Evolutionary conservation across 371 early-diverging fungal species (phyloP).

Genomic region (Rhizopus arrhizus): DNA sequence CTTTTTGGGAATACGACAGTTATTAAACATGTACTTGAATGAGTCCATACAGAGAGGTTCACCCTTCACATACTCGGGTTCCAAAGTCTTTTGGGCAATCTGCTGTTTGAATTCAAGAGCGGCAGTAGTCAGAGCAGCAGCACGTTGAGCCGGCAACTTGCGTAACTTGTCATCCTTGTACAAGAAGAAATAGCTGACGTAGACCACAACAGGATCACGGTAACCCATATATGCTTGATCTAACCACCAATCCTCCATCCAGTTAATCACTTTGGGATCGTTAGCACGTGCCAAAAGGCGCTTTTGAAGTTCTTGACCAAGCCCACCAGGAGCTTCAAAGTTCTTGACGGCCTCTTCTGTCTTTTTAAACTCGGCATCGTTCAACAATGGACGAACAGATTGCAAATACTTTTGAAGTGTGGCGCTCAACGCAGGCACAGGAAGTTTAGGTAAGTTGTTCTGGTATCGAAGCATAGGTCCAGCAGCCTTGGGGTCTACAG

Average conservation of each 20-base stretch:
- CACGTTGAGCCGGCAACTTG: conserved; percentile 78
- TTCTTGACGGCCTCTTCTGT: conserved; percentile 76
- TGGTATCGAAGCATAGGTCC: conserved; percentile 73
- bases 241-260: conserved; percentile 97
- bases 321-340: conserved; percentile 79
- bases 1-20: conserved; percentile 87
- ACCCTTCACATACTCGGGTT: conserved; percentile 83
- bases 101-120: conserved; percentile 85
- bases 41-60: conserved; percentile 87
- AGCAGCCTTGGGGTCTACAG: conserved; percentile 46
- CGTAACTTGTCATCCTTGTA: conserved; percentile 84
- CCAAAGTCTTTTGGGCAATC: conserved; percentile 77
- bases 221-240: conserved; percentile 91
- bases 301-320: conserved; percentile 81
- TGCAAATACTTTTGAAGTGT: conserved; percentile 81
- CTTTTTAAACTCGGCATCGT: conserved; percentile 69
- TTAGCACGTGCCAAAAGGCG: conserved; percentile 74
- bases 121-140: conserved; percentile 85
- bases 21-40: conserved; percentile 95
- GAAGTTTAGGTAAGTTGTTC: conserved; percentile 77
- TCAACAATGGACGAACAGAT: conserved; percentile 76
- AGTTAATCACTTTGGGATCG: conserved; percentile 71
- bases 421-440: conserved; percentile 84
- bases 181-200: conserved; percentile 84
- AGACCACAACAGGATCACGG: conserved; percentile 92